A percentile compares a stretch with the other conserved stretches of the same genome.
Evolutionary conservation across 345 rosid genomes (phyloP).

Genomic region (Hirschfeldia incana): DNA sequence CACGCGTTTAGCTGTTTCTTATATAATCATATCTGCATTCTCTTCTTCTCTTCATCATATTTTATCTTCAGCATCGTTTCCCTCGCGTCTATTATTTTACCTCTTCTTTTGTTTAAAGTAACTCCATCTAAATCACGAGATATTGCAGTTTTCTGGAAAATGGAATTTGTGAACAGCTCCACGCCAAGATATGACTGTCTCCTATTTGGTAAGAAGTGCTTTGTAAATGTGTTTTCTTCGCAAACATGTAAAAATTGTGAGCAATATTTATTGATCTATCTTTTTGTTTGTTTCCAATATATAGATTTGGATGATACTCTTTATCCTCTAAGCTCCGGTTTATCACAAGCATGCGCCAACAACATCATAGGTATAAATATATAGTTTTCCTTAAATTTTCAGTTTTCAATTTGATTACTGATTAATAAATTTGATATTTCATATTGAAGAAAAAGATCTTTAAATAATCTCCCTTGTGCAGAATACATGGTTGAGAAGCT

Average conservation of each 20-base stretch:
- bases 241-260: background rate
- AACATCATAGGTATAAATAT: slow-evolving; percentile 52
- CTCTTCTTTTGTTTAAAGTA: background rate
- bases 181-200: slow-evolving; percentile 66
- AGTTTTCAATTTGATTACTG: background rate
- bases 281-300: background rate
- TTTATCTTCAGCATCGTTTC: background rate
- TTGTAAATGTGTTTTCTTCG: background rate
- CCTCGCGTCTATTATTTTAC: background rate
- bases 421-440: background rate
- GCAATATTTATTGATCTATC: background rate
- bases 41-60: slow-evolving; percentile 25
- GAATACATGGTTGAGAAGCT: slow-evolving; percentile 73
- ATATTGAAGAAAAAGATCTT: background rate
- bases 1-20: slow-evolving; percentile 17
- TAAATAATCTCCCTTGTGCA: slow-evolving; percentile 22
- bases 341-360: slow-evolving; percentile 51
- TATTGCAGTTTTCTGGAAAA: slow-evolving; percentile 3
- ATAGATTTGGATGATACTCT: slow-evolving; percentile 78
- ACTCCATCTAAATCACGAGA: slow-evolving; percentile 1
- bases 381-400: background rate
- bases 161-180: slow-evolving; percentile 33
- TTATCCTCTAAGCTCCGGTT: slow-evolving; percentile 60
- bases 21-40: slow-evolving; percentile 21
- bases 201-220: slow-evolving; percentile 61